Conservation (phyloP, 1,139 yeast genomes). For the Yamadazyma triangularis region DNA sequence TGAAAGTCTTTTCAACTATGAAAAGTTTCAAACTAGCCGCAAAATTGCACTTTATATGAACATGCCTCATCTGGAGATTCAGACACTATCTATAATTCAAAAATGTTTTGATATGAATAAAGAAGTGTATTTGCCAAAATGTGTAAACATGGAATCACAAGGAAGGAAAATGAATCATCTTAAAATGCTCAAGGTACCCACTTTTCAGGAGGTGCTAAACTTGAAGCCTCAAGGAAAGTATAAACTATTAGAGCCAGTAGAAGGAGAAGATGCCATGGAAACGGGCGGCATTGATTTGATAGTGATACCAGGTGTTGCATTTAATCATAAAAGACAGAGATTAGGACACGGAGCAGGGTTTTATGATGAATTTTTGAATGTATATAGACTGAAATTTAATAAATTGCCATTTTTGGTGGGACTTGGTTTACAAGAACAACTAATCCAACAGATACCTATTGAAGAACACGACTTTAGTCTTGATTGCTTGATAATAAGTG, state of each 20-base stretch:
- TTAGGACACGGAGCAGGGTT: conserved; percentile 94
- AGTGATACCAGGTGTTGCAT: conserved; percentile 84
- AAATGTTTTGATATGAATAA: conserved; percentile 44
- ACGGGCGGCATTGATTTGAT: conserved; percentile 59
- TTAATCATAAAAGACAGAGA: conserved; percentile 50
- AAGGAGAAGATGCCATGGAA: conserved; percentile 31
- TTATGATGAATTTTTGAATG: conserved; percentile 72
- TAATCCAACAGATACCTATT: conserved; percentile 54
- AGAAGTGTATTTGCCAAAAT: conserved; percentile 49
- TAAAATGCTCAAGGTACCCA: conserved; percentile 49
- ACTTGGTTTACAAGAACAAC: conserved; percentile 65
- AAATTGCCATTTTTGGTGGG: conserved; percentile 52
- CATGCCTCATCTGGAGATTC: conserved; percentile 61
- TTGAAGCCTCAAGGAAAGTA: conserved; percentile 69
- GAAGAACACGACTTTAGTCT: conserved; percentile 70
- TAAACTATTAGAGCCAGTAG: conserved; percentile 61
- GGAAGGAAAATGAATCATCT: conserved; percentile 44
- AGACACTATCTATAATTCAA: conserved; percentile 48
- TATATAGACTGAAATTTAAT: conserved; percentile 35
- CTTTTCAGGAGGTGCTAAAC: conserved; percentile 35
- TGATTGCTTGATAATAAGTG: conserved; percentile 50
- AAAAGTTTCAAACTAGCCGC: conserved; percentile 39
- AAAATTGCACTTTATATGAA: conserved; percentile 61
- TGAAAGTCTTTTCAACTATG: conserved; percentile 23
- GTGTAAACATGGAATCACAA: conserved; percentile 20